Percentiles rank a stretch among this genome's conserved stretches.
phyloP scores from a whole-genome alignment of 2,329 filamentous ascomycete species.

The Fusarium cyanostomum region DNA sequence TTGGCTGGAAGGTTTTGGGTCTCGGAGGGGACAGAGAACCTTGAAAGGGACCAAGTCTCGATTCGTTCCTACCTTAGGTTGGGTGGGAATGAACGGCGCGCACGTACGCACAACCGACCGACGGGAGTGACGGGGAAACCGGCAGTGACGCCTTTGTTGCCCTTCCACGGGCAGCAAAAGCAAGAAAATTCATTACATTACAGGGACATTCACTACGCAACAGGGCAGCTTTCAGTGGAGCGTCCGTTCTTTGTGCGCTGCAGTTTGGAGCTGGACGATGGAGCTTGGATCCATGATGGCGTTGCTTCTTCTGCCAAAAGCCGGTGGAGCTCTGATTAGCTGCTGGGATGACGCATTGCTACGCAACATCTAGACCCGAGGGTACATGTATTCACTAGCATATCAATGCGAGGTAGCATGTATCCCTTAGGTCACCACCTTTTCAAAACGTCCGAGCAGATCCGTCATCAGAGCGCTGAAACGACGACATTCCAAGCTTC shows the following conservation, averaged over 20 bases:
- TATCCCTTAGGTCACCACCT: constrained; percentile 28
- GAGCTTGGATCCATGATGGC: constrained; percentile 34
- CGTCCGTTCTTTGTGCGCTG: constrained; percentile 6
- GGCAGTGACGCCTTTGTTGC: constrained; percentile 30
- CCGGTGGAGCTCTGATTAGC: constrained; percentile 34
- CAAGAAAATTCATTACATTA: constrained; percentile 19
- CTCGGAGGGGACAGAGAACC: constrained; percentile 8
- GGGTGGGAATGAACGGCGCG: constrained; percentile 1
- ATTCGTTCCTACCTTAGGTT: constrained; percentile 4
- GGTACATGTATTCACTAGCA: constrained; percentile 11
- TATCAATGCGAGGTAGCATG: constrained; percentile 11
- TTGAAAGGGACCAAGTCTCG: constrained; percentile 28
- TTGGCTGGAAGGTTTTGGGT: constrained; percentile 26
- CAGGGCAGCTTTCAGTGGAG: constrained; percentile 11
- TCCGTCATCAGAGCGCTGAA: constrained; percentile 30
- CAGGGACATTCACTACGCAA: constrained; percentile 4
- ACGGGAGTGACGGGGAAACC: constrained; percentile 15
- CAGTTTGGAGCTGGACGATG: constrained; percentile 21
- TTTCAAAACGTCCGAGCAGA: constrained; percentile 23
- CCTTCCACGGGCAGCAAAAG: background rate
- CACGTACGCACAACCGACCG: background rate
- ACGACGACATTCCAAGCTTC: constrained; percentile 31
- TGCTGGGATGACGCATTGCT: constrained; percentile 32
- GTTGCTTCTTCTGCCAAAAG: constrained; percentile 15
- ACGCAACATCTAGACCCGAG: constrained; percentile 22